These are phyloP conservation scores for Pichia phayaonensis DNA, from an alignment of 805 yeast genomes.

Conservation along the genomic window DNA sequence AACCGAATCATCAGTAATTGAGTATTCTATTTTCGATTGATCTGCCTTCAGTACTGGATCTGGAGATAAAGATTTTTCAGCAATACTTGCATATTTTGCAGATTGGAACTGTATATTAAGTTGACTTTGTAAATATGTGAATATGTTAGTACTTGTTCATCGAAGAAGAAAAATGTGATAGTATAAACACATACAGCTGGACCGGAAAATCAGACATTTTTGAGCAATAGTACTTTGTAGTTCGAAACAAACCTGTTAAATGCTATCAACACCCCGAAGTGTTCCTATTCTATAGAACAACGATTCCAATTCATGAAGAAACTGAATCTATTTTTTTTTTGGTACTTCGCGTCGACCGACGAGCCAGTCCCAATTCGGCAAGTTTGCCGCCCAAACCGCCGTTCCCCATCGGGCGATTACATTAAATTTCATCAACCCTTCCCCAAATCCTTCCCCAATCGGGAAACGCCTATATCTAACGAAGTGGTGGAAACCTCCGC, in stretches of 20 bases:
- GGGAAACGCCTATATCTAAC: not conserved
- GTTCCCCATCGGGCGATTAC: not conserved
- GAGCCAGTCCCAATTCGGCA: not conserved
- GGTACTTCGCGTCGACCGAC: not conserved
- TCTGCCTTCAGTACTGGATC: slow-evolving; percentile 75
- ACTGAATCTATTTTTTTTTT: not conserved
- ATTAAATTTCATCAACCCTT: too few relatives aligned
- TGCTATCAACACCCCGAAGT: too few relatives aligned
- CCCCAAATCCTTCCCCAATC: not conserved
- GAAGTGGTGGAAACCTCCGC: not conserved
- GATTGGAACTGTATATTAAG: slow-evolving; percentile 59
- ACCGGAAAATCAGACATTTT: not conserved
- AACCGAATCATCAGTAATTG: slow-evolving; percentile 22
- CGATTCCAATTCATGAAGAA: too few relatives aligned
- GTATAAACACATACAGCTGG: not conserved
- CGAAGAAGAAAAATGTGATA: not conserved
- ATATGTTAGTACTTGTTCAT: not conserved
- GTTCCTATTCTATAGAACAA: too few relatives aligned
- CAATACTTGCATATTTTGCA: slow-evolving; percentile 53
- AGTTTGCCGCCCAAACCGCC: not conserved
- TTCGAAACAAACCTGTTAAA: too few relatives aligned
- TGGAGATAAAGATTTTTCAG: slow-evolving; percentile 53
- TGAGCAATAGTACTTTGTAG: too few relatives aligned
- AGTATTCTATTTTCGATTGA: slow-evolving; percentile 48
- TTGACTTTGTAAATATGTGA: slow-evolving; percentile 20